Percentiles rank a stretch among this genome's conserved stretches.
These are phyloP conservation scores for Fremontodendron californicum DNA, from an alignment of 345 rosid genomes.

Conservation along the genomic window DNA sequence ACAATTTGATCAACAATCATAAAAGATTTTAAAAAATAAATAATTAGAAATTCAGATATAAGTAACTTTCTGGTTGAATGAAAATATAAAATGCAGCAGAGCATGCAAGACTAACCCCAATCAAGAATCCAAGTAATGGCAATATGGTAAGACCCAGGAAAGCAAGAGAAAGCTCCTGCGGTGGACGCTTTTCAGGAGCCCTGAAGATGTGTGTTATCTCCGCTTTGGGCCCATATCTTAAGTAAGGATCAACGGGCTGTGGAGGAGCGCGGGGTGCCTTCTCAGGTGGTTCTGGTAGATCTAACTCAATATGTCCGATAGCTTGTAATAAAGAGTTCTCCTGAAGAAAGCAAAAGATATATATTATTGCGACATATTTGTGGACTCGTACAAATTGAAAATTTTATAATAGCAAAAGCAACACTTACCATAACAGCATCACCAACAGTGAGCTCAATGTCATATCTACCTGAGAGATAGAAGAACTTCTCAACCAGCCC, in stretches of 20 bases:
- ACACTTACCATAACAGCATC: constrained; percentile 85
- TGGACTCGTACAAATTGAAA: neutral
- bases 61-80: neutral
- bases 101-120: constrained; percentile 66
- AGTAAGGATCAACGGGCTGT: constrained; percentile 55
- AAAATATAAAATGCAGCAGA: neutral
- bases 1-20: neutral
- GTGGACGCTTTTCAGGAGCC: constrained; percentile 86
- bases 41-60: neutral
- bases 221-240: constrained; percentile 78
- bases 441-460: constrained; percentile 82
- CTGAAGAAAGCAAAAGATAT: constrained; percentile 34
- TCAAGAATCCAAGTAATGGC: constrained; percentile 73
- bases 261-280: constrained; percentile 75
- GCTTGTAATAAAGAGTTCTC: constrained; percentile 75
- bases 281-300: constrained; percentile 92
- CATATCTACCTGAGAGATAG: constrained; percentile 87
- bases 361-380: constrained; percentile 6
- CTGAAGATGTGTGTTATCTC: constrained; percentile 89
- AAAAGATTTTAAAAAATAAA: neutral
- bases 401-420: constrained; percentile 1
- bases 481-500: constrained; percentile 89
- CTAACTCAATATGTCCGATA: constrained; percentile 72
- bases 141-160: constrained; percentile 75
- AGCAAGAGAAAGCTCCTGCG: constrained; percentile 67